Conservation (phyloP, 2,329 filamentous ascomycete species). For the Aspergillus piperis region DNA sequence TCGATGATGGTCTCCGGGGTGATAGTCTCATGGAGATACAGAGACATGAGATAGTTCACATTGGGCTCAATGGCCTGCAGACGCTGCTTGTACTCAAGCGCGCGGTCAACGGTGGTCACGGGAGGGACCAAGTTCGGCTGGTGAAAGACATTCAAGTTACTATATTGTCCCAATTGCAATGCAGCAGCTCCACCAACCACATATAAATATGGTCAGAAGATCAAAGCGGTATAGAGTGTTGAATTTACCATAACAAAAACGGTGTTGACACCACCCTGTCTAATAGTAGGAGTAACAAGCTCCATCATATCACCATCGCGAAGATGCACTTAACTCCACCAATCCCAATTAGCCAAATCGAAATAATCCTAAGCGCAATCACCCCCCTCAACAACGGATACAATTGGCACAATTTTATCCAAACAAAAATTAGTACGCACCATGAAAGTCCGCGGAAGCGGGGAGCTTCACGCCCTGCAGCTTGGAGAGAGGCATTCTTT, state of each 20-base stretch:
- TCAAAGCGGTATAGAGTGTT: constrained; percentile 8
- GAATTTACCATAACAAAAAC: constrained; percentile 55
- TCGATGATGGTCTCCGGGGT: constrained; percentile 70
- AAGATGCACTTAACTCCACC: constrained; percentile 58
- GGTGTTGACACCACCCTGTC: constrained; percentile 65
- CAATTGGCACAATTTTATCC: not conserved
- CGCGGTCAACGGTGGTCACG: constrained; percentile 62
- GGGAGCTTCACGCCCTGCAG: constrained; percentile 54
- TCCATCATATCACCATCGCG: constrained; percentile 67
- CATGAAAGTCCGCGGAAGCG: constrained; percentile 66
- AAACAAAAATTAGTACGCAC: constrained; percentile 27
- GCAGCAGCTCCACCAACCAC: not conserved
- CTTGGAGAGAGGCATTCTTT: constrained; percentile 36
- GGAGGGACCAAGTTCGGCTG: constrained; percentile 68
- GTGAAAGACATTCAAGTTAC: constrained; percentile 22
- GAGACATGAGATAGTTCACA: constrained; percentile 72
- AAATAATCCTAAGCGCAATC: not conserved
- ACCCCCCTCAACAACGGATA: constrained; percentile 13
- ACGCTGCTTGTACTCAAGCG: constrained; percentile 65
- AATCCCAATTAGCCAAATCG: constrained; percentile 14
- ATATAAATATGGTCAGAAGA: not conserved
- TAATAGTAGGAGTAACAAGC: constrained; percentile 56
- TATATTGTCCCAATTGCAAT: not conserved
- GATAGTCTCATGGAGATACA: constrained; percentile 66
- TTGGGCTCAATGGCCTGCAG: constrained; percentile 62